Conservation (phyloP, 106 monocot species). For the Gastrodia elata region DNA sequence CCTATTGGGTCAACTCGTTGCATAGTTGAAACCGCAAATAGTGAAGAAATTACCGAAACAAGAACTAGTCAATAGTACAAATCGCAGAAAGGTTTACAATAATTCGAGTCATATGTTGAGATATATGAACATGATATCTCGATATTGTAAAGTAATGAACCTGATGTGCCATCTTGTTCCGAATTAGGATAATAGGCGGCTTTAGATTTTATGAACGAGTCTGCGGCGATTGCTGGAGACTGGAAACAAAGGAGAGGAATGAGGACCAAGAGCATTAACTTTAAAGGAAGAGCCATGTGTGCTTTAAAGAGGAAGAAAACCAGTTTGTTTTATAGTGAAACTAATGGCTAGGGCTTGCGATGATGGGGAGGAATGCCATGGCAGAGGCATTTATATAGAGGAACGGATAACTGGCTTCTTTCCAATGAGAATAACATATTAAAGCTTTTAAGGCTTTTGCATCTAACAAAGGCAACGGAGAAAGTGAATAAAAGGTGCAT, state of each 20-base stretch:
- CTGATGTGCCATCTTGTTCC: conserved; percentile 28
- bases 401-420: not conserved
- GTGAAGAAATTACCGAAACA: not conserved
- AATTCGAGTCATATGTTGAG: not conserved
- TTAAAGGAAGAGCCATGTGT: conserved; percentile 19
- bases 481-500: not conserved
- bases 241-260: conserved; percentile 7
- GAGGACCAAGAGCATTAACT: not conserved
- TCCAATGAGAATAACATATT: not conserved
- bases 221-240: conserved; percentile 14
- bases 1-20: not conserved
- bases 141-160: conserved; percentile 1
- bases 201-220: conserved; percentile 26
- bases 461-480: not conserved
- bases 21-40: not conserved
- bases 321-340: not conserved
- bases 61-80: not conserved
- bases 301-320: not conserved
- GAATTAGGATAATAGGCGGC: conserved; percentile 56
- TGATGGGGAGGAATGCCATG: not conserved
- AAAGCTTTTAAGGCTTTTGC: conserved; percentile 2
- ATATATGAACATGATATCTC: not conserved
- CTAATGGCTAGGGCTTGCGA: not conserved
- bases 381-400: conserved; percentile 21
- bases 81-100: not conserved